Conservation (phyloP, 2,329 filamentous ascomycete species). For the Leptographium radiaticola region DNA sequence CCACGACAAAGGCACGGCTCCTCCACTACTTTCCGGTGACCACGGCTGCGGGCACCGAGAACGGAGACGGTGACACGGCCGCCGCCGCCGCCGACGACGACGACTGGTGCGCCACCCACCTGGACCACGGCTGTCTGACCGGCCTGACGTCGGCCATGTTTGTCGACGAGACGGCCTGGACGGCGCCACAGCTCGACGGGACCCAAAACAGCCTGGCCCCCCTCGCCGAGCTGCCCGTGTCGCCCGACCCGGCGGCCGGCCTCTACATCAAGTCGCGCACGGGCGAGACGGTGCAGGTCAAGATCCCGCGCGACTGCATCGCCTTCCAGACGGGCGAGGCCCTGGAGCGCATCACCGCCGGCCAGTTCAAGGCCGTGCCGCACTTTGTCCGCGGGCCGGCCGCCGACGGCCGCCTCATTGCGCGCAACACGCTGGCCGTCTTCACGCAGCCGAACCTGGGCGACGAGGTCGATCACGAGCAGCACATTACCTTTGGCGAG, state of each 20-base stretch:
- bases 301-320: slow-evolving; percentile 80
- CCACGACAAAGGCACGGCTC: slow-evolving; percentile 80
- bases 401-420: slow-evolving; percentile 35
- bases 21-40: slow-evolving; percentile 79
- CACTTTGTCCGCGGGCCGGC: slow-evolving; percentile 81
- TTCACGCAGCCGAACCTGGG: slow-evolving; percentile 94
- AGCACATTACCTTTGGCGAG: slow-evolving; percentile 58
- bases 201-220: slow-evolving; percentile 22
- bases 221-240: slow-evolving; percentile 57
- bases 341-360: slow-evolving; percentile 79
- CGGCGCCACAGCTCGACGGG: background rate
- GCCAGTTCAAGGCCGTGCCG: slow-evolving; percentile 84
- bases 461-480: slow-evolving; percentile 59
- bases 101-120: slow-evolving; percentile 86
- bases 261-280: slow-evolving; percentile 88
- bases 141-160: slow-evolving; percentile 95
- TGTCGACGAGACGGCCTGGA: slow-evolving; percentile 53
- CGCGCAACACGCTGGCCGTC: slow-evolving; percentile 81
- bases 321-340: slow-evolving; percentile 95
- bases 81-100: slow-evolving; percentile 37
- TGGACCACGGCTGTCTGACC: slow-evolving; percentile 89
- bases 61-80: background rate
- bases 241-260: slow-evolving; percentile 73
- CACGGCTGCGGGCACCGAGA: background rate
- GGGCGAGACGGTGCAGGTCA: slow-evolving; percentile 75